Conservation (phyloP, 2,329 filamentous ascomycete genomes). For the Sporothrix brasiliensis region DNA sequence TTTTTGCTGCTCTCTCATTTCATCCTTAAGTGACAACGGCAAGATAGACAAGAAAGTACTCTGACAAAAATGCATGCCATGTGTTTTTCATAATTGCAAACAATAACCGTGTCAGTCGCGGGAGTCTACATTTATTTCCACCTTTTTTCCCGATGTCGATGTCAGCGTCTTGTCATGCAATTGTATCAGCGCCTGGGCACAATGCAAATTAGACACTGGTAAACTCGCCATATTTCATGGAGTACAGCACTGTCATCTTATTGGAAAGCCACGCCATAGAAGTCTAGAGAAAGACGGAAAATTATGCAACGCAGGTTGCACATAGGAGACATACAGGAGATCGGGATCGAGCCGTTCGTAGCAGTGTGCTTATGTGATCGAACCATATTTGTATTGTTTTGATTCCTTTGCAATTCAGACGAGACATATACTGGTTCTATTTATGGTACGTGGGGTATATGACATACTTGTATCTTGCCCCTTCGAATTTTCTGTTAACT, state of each 20-base stretch:
- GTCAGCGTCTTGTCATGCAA: no score
- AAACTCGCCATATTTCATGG: background rate
- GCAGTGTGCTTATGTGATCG: background rate
- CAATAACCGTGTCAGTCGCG: no score
- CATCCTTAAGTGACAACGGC: no score
- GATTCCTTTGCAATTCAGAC: background rate
- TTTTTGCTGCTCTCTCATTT: no score
- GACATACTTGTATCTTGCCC: background rate
- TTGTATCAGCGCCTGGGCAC: no score
- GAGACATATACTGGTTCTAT: conserved; percentile 5
- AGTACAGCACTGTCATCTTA: background rate
- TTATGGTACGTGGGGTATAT: conserved; percentile 5
- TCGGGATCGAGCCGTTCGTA: background rate
- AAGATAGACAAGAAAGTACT: no score
- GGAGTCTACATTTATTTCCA: no score
- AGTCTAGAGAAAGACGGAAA: background rate
- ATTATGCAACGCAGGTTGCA: background rate
- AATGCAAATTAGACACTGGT: background rate
- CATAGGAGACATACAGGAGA: background rate
- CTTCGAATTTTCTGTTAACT: background rate
- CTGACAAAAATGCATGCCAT: no score
- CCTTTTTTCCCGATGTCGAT: no score
- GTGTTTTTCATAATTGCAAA: no score
- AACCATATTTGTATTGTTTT: background rate
- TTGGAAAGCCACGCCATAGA: background rate